These are phyloP conservation scores for Triticum dicoccoides DNA, from an alignment of 176 grass and related monocot genomes.

Conservation along the genomic window DNA sequence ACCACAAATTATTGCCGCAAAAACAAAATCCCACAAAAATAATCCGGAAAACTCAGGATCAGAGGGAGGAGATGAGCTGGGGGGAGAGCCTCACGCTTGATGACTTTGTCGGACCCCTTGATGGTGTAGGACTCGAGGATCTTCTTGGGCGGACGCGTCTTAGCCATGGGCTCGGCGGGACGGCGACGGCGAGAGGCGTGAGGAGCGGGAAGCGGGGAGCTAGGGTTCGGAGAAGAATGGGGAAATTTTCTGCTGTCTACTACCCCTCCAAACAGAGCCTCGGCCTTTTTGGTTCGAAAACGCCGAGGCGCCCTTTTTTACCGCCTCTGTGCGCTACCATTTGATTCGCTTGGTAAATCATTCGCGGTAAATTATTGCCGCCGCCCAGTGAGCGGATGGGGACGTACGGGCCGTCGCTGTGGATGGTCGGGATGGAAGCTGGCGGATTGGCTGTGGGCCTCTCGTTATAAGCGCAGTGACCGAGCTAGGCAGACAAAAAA, in stretches of 20 bases:
- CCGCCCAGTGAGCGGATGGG: not conserved
- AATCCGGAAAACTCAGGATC: constrained; percentile 21
- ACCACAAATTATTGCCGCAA: not conserved
- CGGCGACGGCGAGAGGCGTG: constrained; percentile 6
- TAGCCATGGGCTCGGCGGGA: constrained; percentile 48
- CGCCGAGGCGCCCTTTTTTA: not conserved
- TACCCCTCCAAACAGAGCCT: not conserved
- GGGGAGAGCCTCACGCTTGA: constrained; percentile 64
- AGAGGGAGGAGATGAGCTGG: not conserved
- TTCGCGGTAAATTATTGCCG: constrained; percentile 13
- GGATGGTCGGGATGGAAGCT: too few relatives aligned
- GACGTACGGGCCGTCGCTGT: not conserved
- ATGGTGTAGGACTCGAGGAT: constrained; percentile 87
- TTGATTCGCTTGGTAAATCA: not conserved
- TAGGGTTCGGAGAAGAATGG: constrained; percentile 47
- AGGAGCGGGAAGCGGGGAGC: not conserved
- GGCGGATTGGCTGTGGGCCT: too few relatives aligned
- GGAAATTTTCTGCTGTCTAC: constrained; percentile 3
- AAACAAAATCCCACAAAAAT: not conserved
- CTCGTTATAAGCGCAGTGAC: too few relatives aligned
- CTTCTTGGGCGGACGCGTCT: constrained; percentile 69
- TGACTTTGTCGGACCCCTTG: constrained; percentile 81
- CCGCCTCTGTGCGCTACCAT: not conserved
- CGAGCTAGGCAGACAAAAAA: too few relatives aligned
- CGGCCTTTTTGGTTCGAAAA: not conserved